Conservation (phyloP, 2,329 filamentous ascomycete genomes). For the Coniochaeta prunicola region DNA sequence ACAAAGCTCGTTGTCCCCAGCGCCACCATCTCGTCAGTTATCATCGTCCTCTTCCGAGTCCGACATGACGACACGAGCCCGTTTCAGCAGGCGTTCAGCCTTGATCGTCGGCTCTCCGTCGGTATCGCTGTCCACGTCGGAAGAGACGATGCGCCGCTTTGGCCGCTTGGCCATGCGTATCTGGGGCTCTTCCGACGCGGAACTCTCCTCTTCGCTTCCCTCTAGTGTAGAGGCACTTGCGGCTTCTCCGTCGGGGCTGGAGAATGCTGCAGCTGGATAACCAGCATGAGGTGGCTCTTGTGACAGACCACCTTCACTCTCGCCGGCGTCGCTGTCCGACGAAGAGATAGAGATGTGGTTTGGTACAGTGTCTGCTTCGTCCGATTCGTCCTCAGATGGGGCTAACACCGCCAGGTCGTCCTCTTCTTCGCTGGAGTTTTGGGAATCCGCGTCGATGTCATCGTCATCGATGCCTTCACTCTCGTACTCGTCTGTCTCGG, state of each 20-base stretch:
- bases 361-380: background rate
- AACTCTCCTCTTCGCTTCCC: background rate
- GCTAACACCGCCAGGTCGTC: constrained; percentile 6
- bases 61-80: background rate
- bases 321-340: background rate
- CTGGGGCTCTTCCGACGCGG: background rate
- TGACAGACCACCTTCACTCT: background rate
- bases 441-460: constrained; percentile 5
- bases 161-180: background rate
- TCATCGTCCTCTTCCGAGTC: background rate
- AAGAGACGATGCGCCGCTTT: background rate
- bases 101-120: background rate
- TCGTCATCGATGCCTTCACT: constrained; percentile 13
- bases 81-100: background rate
- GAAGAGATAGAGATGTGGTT: background rate
- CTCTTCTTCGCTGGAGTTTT: background rate
- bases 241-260: background rate
- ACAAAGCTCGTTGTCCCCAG: background rate
- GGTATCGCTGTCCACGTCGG: background rate
- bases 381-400: constrained; percentile 2
- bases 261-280: background rate
- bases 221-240: background rate
- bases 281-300: background rate
- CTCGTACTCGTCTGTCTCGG: constrained; percentile 9
- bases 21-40: background rate